Conservation (phyloP, 2,329 filamentous ascomycete genomes). For the Arthrobotrys sinensis region DNA sequence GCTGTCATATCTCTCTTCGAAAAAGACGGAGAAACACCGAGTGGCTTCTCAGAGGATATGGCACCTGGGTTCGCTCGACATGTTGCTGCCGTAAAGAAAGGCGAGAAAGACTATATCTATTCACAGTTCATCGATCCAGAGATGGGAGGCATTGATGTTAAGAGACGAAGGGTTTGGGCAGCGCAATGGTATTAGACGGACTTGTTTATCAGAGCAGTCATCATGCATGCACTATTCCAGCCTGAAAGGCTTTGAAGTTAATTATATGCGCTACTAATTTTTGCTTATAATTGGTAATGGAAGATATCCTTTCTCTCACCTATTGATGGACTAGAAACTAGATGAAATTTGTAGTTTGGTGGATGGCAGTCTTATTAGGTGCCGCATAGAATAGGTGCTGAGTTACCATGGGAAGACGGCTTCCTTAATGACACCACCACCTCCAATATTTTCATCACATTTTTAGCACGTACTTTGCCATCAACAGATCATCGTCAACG, state of each 20-base stretch:
- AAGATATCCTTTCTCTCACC: no score
- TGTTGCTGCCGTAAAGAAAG: conserved; percentile 21
- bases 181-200: conserved; percentile 75
- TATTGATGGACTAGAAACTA: no score
- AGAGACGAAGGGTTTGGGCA: conserved; percentile 73
- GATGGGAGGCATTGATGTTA: conserved; percentile 71
- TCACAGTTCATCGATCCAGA: conserved; percentile 74
- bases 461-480: neutral
- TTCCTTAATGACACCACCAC: neutral
- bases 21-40: conserved; percentile 67
- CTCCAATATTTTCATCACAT: neutral
- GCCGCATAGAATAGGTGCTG: neutral
- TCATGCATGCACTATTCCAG: no score
- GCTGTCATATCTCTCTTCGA: conserved; percentile 72
- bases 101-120: conserved; percentile 69
- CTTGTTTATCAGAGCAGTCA: no score
- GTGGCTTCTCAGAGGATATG: conserved; percentile 70
- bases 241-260: no score
- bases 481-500: neutral
- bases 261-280: no score
- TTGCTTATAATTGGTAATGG: no score
- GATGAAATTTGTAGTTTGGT: no score
- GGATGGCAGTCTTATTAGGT: no score
- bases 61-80: conserved; percentile 62
- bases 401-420: neutral